Base-by-base conservation (phyloP, 371 early-diverging fungal species). In the Mortierella sp. region DNA sequence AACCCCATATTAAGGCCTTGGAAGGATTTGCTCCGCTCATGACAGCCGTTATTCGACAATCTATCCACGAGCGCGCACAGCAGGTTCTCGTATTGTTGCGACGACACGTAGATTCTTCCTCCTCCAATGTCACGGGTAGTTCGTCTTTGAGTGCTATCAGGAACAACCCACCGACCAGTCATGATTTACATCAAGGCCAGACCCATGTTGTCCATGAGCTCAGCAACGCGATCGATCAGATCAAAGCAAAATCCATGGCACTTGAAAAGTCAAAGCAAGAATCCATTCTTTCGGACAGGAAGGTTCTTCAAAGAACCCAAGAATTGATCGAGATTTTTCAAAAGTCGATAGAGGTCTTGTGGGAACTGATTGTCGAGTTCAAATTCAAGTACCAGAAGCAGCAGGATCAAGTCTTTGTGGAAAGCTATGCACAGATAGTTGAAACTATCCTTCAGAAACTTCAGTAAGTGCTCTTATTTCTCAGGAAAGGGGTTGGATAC, bases 281-380 rank as follows among this genome's bases (percentile, higher is more conserved):
- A n/a, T 23, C 23, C 43, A 21, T 4, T 4, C 45, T 59, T 9
- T n/a, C 44, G 43, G 29, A 62, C 45, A 64, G 51, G 55, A 50
- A 50, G 3, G 50, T 50, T 14, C n/a, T 16, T 50, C 50, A 21
- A 50, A 50, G 21, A 21, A 25, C 43, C 23, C 25, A 19, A 18
- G 30, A 14, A 1, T 28, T 79, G 19, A 70, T 73, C 18, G 64
- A 73, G 2, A 72, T 67, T 2, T 23, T 79, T 2, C 64, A 70
- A 21, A 56, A 64, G 16, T 45, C 73, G 3, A 57, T 72, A 7
- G 19, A 44, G 4, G 25, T 57, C 6, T 61, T 79, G 3, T 79
- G 80, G 80, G 73, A 79, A 57, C 55, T 79, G 1, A 9, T 73
- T 4, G 21, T 60, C 21, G 70, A 73, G 48, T 79, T 73, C 58